Base-by-base conservation (phyloP, 805 yeast genomes). In the Ogataea dorogensis region DNA sequence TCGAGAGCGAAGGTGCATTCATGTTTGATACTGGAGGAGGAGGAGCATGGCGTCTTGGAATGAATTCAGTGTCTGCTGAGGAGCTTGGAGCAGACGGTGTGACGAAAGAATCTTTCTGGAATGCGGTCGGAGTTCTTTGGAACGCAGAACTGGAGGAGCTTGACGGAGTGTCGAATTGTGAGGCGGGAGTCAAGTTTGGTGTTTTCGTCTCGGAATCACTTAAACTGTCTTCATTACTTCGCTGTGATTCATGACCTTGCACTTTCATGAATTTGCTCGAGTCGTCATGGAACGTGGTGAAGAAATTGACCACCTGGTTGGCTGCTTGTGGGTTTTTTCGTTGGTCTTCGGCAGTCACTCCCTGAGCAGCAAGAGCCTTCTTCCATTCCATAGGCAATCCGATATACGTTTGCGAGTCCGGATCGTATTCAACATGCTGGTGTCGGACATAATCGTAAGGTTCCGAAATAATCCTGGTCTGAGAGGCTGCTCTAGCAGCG, bases 321-420 rank as follows among this genome's bases (percentile, higher is more conserved):
- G 93, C 95, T 1, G 96, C 96, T 59, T 86, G 89, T 2, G 97
- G 96, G 60, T 93, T 86, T 43, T 82, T 85, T 55, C 81, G 81
- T 63, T 87, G 95, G 53, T 93, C 98, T 45, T 77, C 83, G 45
- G 75, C 79, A 5, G 96, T 78, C 41, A 93, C 88, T 35, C 96
- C 96, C 51, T 88, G 83, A 2, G 93, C 85, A 9, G 81, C 73
- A 35, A 93, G 69, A 22, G 89, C 68, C 44, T 77, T 74, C 44
- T 87, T 87, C 98, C 98, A 93, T 53, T 87, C 95, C 18, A 77
- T 81, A 0, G 98, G 98, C 27, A 93, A 67, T 2, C 97, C 98
- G 1, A 93, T 86, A 58, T 83, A 91, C 28, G 85, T 83, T 9
- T 96, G 96, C 14, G 87, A 75, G 44, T 74, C 76, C 4, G 79